Evolutionary conservation across 805 yeast genomes (phyloP), one percentile per base, ranked within the genome.

Genomic region (Candida caryicola): DNA sequence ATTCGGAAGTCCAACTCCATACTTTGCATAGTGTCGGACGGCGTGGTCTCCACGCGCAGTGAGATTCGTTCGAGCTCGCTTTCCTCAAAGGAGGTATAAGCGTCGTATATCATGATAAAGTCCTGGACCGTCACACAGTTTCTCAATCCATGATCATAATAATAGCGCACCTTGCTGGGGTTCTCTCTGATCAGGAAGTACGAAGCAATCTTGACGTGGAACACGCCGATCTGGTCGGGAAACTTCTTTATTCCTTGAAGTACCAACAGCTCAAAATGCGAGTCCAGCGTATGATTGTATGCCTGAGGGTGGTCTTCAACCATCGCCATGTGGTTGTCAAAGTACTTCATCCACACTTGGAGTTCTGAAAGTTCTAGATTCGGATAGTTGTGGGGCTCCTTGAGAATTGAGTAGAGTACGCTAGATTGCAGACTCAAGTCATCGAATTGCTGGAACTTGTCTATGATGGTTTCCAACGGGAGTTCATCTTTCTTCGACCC

Each of bases 41-140:
- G 10, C 10, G 25, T 7, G 10, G 25, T 10, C 25, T 21, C 25
- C n/a, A 78, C 51, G 7, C 10, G 9, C 10, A 21, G 10, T 7
- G 18, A 66, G 43, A 3, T 39, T 38, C 25, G 25, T 21, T 21
- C 25, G 13, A 45, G 18, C 12, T 39, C 44, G 2, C 66, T 46
- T 44, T 83, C 91, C 52, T 80, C 80, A 54, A 79, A 61, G 46
- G 81, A 82, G 4, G 78, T 60, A 47, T 75, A 79, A 3, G 77
- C 62, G 52, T 85, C 89, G 55, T 77, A 87, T 0, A 85, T 64
- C 15, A 66, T 50, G 0, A 82, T 71, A 54, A 87, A 86, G 43
- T 84, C 90, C 26, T 65, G 65, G 4, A 83, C 59, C 0, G 87
- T 75, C 4, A 55, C 34, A 3, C 81, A 74, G 2, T 60, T 50